Conservation (phyloP, 2,329 filamentous ascomycete genomes). For the Trichoderma harzianum region DNA sequence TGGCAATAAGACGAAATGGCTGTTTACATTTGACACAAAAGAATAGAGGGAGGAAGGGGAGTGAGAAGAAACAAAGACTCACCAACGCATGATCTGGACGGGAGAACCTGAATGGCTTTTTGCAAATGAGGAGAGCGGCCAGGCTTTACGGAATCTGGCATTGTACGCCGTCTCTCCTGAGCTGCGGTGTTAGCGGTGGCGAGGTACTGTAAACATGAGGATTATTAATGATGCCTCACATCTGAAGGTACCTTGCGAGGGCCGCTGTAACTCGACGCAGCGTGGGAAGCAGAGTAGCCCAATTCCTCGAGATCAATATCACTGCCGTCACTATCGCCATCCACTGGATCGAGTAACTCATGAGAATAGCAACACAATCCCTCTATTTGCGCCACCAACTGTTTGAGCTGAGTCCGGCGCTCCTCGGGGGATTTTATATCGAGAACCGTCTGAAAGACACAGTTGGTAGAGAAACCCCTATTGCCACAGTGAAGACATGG, state of each 20-base stretch:
- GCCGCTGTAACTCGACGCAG: neutral
- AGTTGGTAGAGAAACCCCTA: constrained; percentile 38
- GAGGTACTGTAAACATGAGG: neutral
- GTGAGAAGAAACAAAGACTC: constrained; percentile 14
- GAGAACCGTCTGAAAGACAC: constrained; percentile 28
- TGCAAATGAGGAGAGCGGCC: constrained; percentile 30
- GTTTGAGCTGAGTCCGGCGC: neutral
- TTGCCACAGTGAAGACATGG: constrained; percentile 40
- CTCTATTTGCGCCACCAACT: neutral
- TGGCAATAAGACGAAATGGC: neutral
- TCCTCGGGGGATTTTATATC: neutral
- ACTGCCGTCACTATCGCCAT: constrained; percentile 22
- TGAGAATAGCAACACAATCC: neutral
- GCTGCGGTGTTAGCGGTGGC: neutral
- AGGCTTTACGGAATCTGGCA: constrained; percentile 17
- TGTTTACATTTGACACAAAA: neutral
- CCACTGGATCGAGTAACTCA: constrained; percentile 23
- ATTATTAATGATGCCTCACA: neutral
- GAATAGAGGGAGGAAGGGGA: too few relatives aligned
- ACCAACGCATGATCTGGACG: constrained; percentile 36
- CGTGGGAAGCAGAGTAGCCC: constrained; percentile 35
- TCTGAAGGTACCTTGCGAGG: neutral
- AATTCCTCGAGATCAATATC: constrained; percentile 33
- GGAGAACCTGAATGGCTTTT: constrained; percentile 32
- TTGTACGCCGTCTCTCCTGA: neutral